These are phyloP conservation scores for Ettlia oleoabundans DNA, from an alignment of 139 green algal species.

Conservation along the genomic window DNA sequence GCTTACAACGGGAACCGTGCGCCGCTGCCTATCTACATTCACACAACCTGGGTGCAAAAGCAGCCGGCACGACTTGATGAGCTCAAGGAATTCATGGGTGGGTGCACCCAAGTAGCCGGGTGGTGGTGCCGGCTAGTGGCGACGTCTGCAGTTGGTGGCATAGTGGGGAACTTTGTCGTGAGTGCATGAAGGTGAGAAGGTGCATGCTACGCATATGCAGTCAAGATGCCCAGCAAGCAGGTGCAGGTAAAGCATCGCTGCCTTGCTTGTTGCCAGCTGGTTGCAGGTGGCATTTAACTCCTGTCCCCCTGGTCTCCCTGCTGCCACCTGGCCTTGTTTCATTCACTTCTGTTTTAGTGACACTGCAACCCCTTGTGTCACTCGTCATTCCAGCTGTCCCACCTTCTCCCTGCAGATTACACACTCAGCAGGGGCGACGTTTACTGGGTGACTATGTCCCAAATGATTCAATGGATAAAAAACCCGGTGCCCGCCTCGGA, in stretches of 20 bases:
- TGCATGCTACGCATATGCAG: too few species aligned
- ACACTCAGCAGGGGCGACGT: background rate
- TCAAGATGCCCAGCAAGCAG: too few species aligned
- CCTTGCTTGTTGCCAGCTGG: too few species aligned
- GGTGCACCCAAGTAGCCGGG: background rate
- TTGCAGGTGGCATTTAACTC: too few species aligned
- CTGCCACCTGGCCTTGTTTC: too few species aligned
- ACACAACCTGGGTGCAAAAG: conserved; percentile 26
- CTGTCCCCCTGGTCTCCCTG: too few species aligned
- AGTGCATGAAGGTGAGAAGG: too few species aligned
- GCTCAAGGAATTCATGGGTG: conserved; percentile 9
- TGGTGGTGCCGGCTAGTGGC: background rate
- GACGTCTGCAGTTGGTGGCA: too few species aligned
- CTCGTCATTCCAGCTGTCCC: too few species aligned
- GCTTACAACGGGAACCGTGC: conserved; percentile 37
- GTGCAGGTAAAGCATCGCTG: too few species aligned
- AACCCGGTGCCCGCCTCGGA: conserved; percentile 2
- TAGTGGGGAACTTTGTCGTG: too few species aligned
- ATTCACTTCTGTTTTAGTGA: too few species aligned
- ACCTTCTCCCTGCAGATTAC: conserved; percentile 1
- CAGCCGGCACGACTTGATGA: conserved; percentile 3
- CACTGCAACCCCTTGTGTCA: background rate
- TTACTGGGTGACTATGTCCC: conserved; percentile 13
- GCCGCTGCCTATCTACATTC: conserved; percentile 31
- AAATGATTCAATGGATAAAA: conserved; percentile 19